Evolutionary conservation across 148 eudicot genomes (phyloP).

Genomic region (Camellia lanceoleosa): DNA sequence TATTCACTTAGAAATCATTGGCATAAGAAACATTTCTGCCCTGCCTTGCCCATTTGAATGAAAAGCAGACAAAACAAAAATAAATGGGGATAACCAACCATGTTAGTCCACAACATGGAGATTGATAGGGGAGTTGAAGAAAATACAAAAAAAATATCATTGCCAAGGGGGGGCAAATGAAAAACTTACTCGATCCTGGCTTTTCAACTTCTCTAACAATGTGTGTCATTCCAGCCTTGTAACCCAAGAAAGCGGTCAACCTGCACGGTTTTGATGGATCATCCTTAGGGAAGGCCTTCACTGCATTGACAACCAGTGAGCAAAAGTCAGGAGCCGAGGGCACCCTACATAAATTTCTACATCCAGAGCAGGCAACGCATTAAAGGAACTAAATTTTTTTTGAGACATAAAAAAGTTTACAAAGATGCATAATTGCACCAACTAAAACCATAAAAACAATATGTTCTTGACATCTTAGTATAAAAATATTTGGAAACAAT

Average conservation of each 20-base stretch:
- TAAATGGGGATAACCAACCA: not conserved
- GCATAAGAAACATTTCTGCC: not conserved
- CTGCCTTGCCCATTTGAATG: not conserved
- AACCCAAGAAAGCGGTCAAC: conserved; percentile 43
- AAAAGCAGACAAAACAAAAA: not conserved
- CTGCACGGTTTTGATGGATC: conserved; percentile 40
- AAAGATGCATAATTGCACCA: not conserved
- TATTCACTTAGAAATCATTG: not conserved
- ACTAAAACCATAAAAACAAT: not conserved
- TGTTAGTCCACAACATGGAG: not conserved
- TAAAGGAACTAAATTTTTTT: not conserved
- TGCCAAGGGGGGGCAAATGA: not conserved
- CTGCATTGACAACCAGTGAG: conserved; percentile 19
- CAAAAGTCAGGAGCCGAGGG: not conserved
- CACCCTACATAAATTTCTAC: not conserved
- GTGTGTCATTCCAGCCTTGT: conserved; percentile 52
- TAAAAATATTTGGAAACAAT: not conserved
- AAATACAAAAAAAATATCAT: not conserved
- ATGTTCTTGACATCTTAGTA: not conserved
- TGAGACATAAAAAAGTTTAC: not conserved
- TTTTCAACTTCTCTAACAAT: conserved; percentile 50
- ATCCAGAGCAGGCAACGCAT: not conserved
- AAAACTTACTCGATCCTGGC: conserved; percentile 41
- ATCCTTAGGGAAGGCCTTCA: conserved; percentile 45
- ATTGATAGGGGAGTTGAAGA: not conserved